Conservation (phyloP, 805 yeast genomes). For the Candida incommunis region DNA sequence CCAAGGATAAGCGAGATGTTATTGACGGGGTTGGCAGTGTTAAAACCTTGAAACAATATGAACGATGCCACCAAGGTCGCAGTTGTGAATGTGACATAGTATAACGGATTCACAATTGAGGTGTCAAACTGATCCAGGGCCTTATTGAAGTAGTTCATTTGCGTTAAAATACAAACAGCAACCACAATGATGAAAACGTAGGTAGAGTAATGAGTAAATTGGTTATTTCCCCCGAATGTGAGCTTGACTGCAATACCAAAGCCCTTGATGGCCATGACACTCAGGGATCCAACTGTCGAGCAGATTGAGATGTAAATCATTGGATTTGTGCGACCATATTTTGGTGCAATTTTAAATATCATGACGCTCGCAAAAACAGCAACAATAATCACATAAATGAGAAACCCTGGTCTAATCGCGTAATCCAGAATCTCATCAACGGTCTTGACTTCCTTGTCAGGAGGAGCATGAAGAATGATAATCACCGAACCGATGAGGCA, state of each 20-base stretch:
- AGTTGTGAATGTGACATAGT: constrained; percentile 84
- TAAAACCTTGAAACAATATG: constrained; percentile 74
- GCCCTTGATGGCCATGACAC: constrained; percentile 86
- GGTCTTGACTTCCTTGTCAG: constrained; percentile 78
- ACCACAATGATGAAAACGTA: constrained; percentile 70
- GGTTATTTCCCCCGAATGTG: constrained; percentile 74
- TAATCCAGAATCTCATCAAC: constrained; percentile 76
- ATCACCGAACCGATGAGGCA: constrained; percentile 80
- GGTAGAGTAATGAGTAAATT: constrained; percentile 72
- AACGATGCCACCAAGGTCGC: constrained; percentile 78
- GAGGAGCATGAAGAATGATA: constrained; percentile 83
- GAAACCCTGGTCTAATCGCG: constrained; percentile 61
- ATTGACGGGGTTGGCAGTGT: constrained; percentile 67
- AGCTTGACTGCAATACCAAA: constrained; percentile 84
- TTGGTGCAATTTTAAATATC: constrained; percentile 75
- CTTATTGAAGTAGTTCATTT: constrained; percentile 88
- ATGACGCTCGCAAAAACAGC: constrained; percentile 54
- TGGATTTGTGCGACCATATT: constrained; percentile 66
- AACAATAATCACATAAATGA: constrained; percentile 52
- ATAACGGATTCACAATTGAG: constrained; percentile 79
- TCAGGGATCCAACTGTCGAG: constrained; percentile 78
- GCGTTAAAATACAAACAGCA: constrained; percentile 69
- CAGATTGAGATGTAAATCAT: constrained; percentile 84
- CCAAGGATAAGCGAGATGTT: constrained; percentile 74
- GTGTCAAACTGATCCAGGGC: constrained; percentile 90